Evolutionary conservation across 352 stramenopile species (phyloP).

Genomic region (Pythium brachiatum): DNA sequence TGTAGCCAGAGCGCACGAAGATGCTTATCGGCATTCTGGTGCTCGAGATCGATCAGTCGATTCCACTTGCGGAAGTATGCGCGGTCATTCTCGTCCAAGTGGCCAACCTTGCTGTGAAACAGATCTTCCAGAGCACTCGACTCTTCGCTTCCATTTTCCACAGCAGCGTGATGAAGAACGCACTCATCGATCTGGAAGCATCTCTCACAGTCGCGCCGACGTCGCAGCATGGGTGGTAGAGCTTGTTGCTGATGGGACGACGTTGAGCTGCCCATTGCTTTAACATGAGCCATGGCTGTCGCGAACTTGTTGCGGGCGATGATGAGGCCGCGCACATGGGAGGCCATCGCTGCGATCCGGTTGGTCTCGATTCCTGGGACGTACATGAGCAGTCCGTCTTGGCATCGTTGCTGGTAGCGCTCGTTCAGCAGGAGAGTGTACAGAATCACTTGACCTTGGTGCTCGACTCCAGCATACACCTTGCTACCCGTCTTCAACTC

Average conservation of each 20-base stretch:
- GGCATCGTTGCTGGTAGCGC: slow-evolving; percentile 61
- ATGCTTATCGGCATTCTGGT: slow-evolving; percentile 70
- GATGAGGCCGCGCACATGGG: slow-evolving; percentile 63
- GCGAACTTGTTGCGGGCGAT: slow-evolving; percentile 70
- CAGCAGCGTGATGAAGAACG: slow-evolving; percentile 76
- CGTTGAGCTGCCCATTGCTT: slow-evolving; percentile 45
- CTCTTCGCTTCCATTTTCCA: slow-evolving; percentile 64
- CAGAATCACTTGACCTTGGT: slow-evolving; percentile 86
- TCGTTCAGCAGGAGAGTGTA: slow-evolving; percentile 85
- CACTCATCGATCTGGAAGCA: slow-evolving; percentile 88
- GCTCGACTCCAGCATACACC: slow-evolving; percentile 43
- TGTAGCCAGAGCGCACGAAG: slow-evolving; percentile 69
- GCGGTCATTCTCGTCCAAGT: slow-evolving; percentile 52
- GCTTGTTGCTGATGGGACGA: slow-evolving; percentile 39
- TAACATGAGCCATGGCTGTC: slow-evolving; percentile 54
- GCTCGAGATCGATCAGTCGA: slow-evolving; percentile 67
- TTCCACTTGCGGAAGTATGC: slow-evolving; percentile 78
- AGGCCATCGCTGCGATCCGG: slow-evolving; percentile 50
- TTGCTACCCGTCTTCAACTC: slow-evolving; percentile 90
- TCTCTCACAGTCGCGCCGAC: slow-evolving; percentile 56
- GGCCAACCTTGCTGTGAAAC: slow-evolving; percentile 53
- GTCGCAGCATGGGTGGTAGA: slow-evolving; percentile 73
- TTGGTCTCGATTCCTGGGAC: slow-evolving; percentile 69
- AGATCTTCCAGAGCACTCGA: slow-evolving; percentile 70
- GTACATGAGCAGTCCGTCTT: slow-evolving; percentile 73